phyloP scores from a whole-genome alignment of 345 rosid genomes.

The Citrus reticulata region DNA sequence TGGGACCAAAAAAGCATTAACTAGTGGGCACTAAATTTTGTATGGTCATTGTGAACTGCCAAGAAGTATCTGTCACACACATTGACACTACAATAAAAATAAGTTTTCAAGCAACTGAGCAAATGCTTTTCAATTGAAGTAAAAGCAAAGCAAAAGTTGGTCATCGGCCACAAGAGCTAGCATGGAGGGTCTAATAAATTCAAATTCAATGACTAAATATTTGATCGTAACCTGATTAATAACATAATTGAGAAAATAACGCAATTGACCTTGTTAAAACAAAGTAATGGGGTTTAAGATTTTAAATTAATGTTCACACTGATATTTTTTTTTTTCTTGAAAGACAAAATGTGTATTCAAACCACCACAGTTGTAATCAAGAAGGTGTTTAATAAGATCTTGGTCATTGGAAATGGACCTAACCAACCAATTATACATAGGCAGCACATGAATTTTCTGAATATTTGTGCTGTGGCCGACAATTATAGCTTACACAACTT shows the following conservation, averaged over 20 bases:
- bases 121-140: neutral
- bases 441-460: conserved; percentile 13
- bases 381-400: neutral
- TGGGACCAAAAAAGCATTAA: neutral
- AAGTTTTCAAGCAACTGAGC: neutral
- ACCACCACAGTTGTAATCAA: conserved; percentile 4
- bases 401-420: conserved; percentile 16
- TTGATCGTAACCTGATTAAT: neutral
- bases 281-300: neutral
- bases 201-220: neutral
- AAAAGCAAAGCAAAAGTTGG: neutral
- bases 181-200: neutral
- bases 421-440: conserved; percentile 10
- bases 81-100: neutral
- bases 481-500: neutral
- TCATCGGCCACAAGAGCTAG: neutral
- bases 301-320: neutral
- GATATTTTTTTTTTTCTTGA: neutral
- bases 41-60: neutral
- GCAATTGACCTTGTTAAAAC: neutral
- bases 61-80: neutral
- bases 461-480: neutral
- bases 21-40: neutral
- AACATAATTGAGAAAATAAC: neutral
- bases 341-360: neutral